Evolutionary conservation across 257 asterid genomes (phyloP).

Genomic region (Euphrasia confusa): DNA sequence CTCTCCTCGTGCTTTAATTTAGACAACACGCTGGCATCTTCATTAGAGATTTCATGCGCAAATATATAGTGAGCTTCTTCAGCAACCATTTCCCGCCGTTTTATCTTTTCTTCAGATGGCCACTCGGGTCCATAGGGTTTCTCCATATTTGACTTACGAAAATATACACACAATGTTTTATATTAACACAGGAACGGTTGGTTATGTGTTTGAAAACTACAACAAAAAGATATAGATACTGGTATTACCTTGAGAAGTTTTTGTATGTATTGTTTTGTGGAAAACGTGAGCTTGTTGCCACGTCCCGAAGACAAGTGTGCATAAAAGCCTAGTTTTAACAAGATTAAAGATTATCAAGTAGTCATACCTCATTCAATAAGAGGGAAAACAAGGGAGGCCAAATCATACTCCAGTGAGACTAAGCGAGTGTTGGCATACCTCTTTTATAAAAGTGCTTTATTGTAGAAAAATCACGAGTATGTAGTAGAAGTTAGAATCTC

Average conservation of each 20-base stretch:
- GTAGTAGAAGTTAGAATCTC: too few relatives aligned
- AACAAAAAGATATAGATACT: not conserved
- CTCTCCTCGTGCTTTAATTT: conserved; percentile 25
- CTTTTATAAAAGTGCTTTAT: too few relatives aligned
- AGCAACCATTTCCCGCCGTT: conserved; percentile 78
- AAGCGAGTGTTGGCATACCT: not conserved
- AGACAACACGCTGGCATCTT: conserved; percentile 26
- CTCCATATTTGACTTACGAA: conserved; percentile 64
- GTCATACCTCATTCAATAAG: not conserved
- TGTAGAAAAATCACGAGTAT: too few relatives aligned
- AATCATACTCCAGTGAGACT: not conserved
- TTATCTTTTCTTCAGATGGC: conserved; percentile 79
- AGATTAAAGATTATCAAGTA: not conserved
- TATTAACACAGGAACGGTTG: not conserved
- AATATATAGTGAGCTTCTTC: conserved; percentile 73
- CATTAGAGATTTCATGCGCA: conserved; percentile 45
- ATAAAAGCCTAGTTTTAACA: conserved; percentile 39
- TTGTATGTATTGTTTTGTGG: conserved; percentile 52
- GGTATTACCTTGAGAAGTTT: conserved; percentile 68
- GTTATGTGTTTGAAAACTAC: not conserved
- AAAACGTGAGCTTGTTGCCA: conserved; percentile 58
- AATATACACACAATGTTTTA: not conserved
- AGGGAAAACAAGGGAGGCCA: not conserved
- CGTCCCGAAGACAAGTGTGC: conserved; percentile 57
- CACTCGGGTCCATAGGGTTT: conserved; percentile 80